A percentile compares a stretch with the other conserved stretches of the same genome.
phyloP scores from a whole-genome alignment of 306 rosid genomes.

The Begonia peltatifolia region DNA sequence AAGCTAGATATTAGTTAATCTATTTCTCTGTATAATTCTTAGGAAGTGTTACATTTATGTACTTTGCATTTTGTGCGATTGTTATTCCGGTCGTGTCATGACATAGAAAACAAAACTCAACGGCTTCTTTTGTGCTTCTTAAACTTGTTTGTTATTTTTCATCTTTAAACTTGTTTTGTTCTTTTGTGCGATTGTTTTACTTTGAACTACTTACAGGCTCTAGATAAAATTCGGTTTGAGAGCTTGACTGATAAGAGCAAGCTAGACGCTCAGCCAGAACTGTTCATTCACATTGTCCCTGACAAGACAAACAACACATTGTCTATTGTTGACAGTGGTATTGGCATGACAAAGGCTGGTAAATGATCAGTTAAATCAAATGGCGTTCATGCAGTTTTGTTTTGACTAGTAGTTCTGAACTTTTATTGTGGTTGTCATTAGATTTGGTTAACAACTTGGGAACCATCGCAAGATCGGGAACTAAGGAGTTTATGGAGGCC shows the following conservation, averaged over 20 bases:
- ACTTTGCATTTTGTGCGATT: no score
- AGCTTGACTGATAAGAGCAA: constrained; percentile 90
- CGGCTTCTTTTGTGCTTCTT: no score
- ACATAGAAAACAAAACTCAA: no score
- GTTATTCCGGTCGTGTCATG: no score
- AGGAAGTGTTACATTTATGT: no score
- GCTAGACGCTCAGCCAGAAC: constrained; percentile 83
- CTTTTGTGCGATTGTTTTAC: no score
- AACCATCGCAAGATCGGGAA: constrained; percentile 95
- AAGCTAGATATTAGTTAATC: no score
- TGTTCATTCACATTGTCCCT: constrained; percentile 73
- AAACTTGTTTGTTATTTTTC: no score
- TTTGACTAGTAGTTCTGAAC: not conserved
- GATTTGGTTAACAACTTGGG: constrained; percentile 96
- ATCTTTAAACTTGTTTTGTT: no score
- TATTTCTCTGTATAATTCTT: no score
- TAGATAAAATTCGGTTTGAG: constrained; percentile 82
- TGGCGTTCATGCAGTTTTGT: no score
- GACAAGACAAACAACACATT: constrained; percentile 64
- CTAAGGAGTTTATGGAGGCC: constrained; percentile 97
- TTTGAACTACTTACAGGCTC: constrained; percentile 27
- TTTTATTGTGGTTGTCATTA: constrained; percentile 6
- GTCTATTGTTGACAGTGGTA: constrained; percentile 82
- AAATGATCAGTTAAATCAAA: not conserved
- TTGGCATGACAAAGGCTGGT: constrained; percentile 98